Base-by-base conservation (phyloP, 176 grass and related monocot genomes). In the Carex scoparia region DNA sequence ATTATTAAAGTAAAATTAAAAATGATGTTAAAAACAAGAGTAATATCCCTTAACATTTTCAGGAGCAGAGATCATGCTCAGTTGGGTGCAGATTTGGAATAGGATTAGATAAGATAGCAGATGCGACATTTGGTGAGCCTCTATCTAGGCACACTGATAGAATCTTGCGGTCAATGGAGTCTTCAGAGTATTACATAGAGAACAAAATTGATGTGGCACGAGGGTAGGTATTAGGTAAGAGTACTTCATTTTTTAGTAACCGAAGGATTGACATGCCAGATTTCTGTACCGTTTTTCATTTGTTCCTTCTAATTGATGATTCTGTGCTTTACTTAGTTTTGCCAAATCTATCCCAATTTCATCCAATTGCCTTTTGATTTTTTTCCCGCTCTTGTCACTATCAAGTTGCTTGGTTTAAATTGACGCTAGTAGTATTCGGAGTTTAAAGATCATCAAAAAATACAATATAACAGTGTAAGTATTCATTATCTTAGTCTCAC, bases 81-180 rank as follows among this genome's bases (percentile, higher is more conserved):
- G 91, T 98, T 81, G 92, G 93, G 58, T 98, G 93, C 85, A 87
- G 91, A n/a, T 98, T 98, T 86, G 93, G 93, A 32, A 93, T 89
- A 91, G 79, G 88, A 85, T 84, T 86, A 38, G 87, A 89, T 72
- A 90, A 93, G 91, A 91, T 87, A 73, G 88, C 95, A 89, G 95
- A 98, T 88, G 95, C 95, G 86, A 81, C 88, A 81, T 94, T 98
- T 86, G 91, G 89, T 82, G 87, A 91, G 27, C 51, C 84, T 5
- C 80, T 79, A 84, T 84, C 92, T 95, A 84, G 82, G 59, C 84
- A 70, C 0, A 61, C 89, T 83, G 85, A 90, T 67, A 82, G 87
- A 81, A 89, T 98, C 46, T 81, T 98, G 31, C 88, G 95, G 82
- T 98, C 95, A 54, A 98, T 98, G 95, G 95, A 98, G 87, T 98